phyloP scores from a whole-genome alignment of 2,329 filamentous ascomycete genomes.

The Trichoderma asperellum region DNA sequence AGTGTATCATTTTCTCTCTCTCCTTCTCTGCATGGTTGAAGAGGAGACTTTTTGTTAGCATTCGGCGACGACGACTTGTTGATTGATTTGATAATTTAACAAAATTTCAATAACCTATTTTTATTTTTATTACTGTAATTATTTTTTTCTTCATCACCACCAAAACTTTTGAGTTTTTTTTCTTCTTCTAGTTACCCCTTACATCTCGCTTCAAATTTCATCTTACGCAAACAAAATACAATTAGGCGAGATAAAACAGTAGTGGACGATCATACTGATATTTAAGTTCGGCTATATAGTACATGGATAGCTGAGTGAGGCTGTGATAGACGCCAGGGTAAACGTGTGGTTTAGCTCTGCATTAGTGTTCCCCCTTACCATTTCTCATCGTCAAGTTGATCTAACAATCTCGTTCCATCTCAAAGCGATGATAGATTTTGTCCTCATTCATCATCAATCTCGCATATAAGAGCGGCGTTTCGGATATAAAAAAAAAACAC shows the following conservation, averaged over 20 bases:
- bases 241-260: neutral
- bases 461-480: constrained; percentile 15
- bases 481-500: constrained; percentile 1
- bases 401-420: neutral
- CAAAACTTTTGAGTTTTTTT: neutral
- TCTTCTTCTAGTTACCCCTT: neutral
- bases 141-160: neutral
- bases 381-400: neutral
- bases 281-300: constrained; percentile 1
- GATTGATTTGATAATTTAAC: constrained; percentile 16
- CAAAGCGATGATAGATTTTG: neutral
- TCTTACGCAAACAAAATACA: neutral
- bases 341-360: neutral
- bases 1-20: constrained; percentile 19
- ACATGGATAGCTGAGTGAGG: neutral
- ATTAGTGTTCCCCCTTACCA: constrained; percentile 3
- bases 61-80: constrained; percentile 14
- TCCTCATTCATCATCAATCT: neutral
- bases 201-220: neutral
- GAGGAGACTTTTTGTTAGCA: constrained; percentile 11
- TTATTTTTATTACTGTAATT: neutral
- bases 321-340: neutral
- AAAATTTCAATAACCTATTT: neutral
- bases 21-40: neutral
- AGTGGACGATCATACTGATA: constrained; percentile 6